Evolutionary conservation across 164 flowering plant genomes (phyloP).

Genomic region (Nymphaea colorata): DNA sequence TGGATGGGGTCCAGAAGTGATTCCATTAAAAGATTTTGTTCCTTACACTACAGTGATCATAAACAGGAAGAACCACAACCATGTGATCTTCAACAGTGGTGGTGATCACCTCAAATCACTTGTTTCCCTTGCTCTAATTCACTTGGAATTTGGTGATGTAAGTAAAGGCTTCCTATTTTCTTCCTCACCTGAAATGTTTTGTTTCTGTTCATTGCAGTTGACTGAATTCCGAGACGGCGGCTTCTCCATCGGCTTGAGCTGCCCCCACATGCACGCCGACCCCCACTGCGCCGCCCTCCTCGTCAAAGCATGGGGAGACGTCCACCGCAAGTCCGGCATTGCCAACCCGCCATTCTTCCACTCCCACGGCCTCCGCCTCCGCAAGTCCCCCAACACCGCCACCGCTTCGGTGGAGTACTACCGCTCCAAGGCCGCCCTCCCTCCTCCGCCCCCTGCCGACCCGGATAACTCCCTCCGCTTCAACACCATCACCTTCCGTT

Average conservation of each 20-base stretch:
- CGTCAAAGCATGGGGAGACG: constrained; percentile 52
- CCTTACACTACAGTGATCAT: too few relatives aligned
- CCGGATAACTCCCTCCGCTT: constrained; percentile 15
- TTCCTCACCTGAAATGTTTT: too few relatives aligned
- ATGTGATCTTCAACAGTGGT: too few relatives aligned
- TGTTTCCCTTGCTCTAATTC: too few relatives aligned
- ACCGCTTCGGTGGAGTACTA: constrained; percentile 20
- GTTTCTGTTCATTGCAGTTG: constrained; percentile 24
- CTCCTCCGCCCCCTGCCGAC: constrained; percentile 2
- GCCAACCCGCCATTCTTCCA: constrained; percentile 40
- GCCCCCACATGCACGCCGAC: constrained; percentile 67
- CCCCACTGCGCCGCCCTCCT: constrained; percentile 33
- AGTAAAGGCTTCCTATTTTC: too few relatives aligned
- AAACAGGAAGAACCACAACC: too few relatives aligned
- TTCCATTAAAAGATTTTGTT: too few relatives aligned
- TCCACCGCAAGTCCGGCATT: constrained; percentile 24
- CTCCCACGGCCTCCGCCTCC: constrained; percentile 15
- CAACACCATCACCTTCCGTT: constrained; percentile 49
- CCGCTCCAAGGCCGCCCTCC: constrained; percentile 16
- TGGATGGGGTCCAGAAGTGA: too few relatives aligned
- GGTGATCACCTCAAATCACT: too few relatives aligned
- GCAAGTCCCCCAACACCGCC: constrained; percentile 11
- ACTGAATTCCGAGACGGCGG: constrained; percentile 73
- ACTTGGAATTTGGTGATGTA: too few relatives aligned
- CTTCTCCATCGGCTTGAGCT: constrained; percentile 59